Evolutionary conservation across 352 stramenopile species (phyloP), one percentile per base, ranked within the genome.

Genomic region (Phytophthora sp.): DNA sequence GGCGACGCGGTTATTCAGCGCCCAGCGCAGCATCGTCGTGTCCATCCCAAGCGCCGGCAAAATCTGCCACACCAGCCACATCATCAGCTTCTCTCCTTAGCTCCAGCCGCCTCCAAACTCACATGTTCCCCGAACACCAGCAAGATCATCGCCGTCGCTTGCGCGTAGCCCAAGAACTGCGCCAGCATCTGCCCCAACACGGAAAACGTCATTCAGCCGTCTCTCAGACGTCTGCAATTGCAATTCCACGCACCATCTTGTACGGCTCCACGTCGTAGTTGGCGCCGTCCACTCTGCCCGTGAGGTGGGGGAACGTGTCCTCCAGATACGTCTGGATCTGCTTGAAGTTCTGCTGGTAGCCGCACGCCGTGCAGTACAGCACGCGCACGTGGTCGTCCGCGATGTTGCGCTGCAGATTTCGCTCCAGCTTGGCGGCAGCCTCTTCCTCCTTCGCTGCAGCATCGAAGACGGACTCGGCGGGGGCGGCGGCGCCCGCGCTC

Each of bases 291-390:
- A 94, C 65, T 67, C 78, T 82, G 52, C 87, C 85, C 10, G 78
- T 60, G 28, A 94, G 66, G 50, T 91, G 83, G 1, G 85, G 85
- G 53, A 91, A 92, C 31, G 78, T 87, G 35, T 92, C 72, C 66
- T 91, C 85, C 39, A 94, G 43, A 52, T 77, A 81, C 37, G 68
- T 74, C 58, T 85, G 86, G 27, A 92, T 72, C 57, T 94, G 76
- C 17, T 70, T 34, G 54, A 89, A 94, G 71, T 92, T 94, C 52
- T 92, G 81, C 60, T 82, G 68, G 73, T 89, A 94, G 52, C 86
- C 86, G 62, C 86, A 94, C 45, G 86, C 79, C 38, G 82, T 84
- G 58, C 86, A 94, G 67, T 76, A 92, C 27, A 67, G 64, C 28
- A 94, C 65, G 51, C 68, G 77, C 34, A 94, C 76, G 17, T 84